Percentiles rank a stretch among this genome's conserved stretches.
phyloP scores from a whole-genome alignment of 129 eudicot species.

The Cynara cardunculus region DNA sequence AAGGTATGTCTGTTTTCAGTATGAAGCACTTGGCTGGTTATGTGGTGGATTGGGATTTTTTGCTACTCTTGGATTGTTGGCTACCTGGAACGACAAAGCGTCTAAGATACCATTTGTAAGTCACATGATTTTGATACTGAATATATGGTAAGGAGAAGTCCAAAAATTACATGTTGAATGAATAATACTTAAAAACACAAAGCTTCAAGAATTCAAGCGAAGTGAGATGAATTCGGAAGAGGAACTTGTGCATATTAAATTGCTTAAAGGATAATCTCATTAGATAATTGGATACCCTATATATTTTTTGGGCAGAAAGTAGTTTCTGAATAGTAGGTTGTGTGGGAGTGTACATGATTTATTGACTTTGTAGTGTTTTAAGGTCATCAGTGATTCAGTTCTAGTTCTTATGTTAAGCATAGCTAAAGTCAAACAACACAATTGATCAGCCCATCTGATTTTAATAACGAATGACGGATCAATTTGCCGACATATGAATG shows the following conservation, averaged over 20 bases:
- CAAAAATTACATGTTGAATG: neutral
- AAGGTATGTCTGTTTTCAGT: slow-evolving; percentile 40
- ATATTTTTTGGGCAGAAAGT: neutral
- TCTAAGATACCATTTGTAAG: slow-evolving; percentile 87
- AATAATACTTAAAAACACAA: neutral
- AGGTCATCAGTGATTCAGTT: neutral
- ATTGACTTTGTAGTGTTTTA: neutral
- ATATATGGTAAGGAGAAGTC: neutral
- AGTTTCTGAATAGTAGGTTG: neutral
- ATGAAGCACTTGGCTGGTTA: slow-evolving; percentile 93
- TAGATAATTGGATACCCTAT: neutral
- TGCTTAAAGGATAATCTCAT: neutral
- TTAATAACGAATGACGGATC: neutral
- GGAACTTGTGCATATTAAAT: neutral
- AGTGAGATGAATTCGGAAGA: neutral
- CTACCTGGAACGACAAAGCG: slow-evolving; percentile 85
- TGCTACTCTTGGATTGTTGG: slow-evolving; percentile 69
- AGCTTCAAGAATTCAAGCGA: neutral
- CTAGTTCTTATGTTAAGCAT: neutral
- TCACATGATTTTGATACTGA: slow-evolving; percentile 3
- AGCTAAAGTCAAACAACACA: neutral
- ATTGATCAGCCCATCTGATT: neutral
- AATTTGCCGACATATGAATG: neutral
- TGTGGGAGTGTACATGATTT: neutral
- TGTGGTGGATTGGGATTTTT: slow-evolving; percentile 88